Percentiles rank a stretch among this genome's conserved stretches.
phyloP scores from a whole-genome alignment of 129 eudicot species.

The Escallonia rubra region DNA sequence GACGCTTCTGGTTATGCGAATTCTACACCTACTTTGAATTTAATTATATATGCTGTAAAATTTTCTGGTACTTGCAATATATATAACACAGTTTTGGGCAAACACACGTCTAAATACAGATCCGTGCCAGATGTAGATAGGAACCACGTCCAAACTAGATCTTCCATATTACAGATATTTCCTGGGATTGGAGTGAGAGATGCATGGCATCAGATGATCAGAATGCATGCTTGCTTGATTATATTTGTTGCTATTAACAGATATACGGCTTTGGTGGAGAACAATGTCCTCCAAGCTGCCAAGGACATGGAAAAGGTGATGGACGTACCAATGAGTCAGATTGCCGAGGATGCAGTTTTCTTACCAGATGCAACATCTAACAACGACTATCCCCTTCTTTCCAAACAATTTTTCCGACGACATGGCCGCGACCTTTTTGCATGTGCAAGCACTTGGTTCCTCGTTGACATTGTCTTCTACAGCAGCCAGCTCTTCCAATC shows the following conservation, averaged over 20 bases:
- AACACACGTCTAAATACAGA: too few relatives aligned
- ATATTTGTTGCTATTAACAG: slow-evolving; percentile 7
- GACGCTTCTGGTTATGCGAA: too few relatives aligned
- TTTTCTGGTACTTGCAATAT: too few relatives aligned
- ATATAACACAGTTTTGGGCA: too few relatives aligned
- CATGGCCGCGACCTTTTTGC: slow-evolving; percentile 59
- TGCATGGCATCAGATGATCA: too few relatives aligned
- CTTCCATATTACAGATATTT: too few relatives aligned
- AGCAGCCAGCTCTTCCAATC: slow-evolving; percentile 42
- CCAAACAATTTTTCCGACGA: slow-evolving; percentile 34
- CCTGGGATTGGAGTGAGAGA: too few relatives aligned
- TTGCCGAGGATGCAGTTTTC: slow-evolving; percentile 18
- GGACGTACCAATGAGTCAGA: slow-evolving; percentile 28
- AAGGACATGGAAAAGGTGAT: slow-evolving; percentile 53
- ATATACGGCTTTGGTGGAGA: slow-evolving; percentile 59
- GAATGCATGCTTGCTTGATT: too few relatives aligned
- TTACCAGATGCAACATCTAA: neutral
- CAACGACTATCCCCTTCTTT: slow-evolving; percentile 37
- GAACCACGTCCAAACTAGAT: too few relatives aligned
- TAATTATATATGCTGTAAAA: too few relatives aligned
- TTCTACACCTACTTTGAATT: too few relatives aligned
- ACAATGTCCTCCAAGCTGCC: slow-evolving; percentile 47
- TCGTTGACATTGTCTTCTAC: slow-evolving; percentile 48
- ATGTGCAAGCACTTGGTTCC: slow-evolving; percentile 38
- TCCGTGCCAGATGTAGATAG: too few relatives aligned